These are phyloP conservation scores for Lasiosphaeriaceae sp. DNA, from an alignment of 495 filamentous ascomycete genomes.

Conservation along the genomic window DNA sequence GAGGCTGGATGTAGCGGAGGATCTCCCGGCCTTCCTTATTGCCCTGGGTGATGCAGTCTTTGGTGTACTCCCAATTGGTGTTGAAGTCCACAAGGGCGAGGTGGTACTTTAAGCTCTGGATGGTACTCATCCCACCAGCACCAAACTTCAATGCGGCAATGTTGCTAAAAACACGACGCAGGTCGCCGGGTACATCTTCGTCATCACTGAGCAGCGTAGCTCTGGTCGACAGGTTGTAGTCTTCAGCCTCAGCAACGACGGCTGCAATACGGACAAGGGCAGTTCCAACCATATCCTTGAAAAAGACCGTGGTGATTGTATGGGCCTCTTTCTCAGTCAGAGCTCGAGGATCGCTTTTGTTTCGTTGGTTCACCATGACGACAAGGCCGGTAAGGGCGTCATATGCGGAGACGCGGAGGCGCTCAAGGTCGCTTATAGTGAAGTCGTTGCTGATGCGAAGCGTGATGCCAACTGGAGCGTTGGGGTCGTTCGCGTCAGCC, in stretches of 20 bases:
- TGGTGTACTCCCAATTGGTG: background rate
- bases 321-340: background rate
- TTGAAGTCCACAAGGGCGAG: background rate
- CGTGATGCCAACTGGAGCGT: background rate
- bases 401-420: background rate
- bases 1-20: background rate
- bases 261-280: background rate
- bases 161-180: background rate
- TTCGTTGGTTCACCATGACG: background rate
- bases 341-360: background rate
- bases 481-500: slow-evolving; percentile 1
- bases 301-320: background rate
- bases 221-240: background rate
- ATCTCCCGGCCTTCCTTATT: background rate
- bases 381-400: background rate
- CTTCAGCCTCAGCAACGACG: background rate
- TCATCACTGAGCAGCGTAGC: background rate
- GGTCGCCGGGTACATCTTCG: background rate
- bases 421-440: background rate
- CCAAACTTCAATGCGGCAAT: background rate
- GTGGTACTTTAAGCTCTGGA: background rate
- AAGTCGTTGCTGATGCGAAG: slow-evolving; percentile 2
- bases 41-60: background rate
- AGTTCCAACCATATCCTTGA: background rate
- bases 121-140: background rate